phyloP scores from a whole-genome alignment of 2,329 filamentous ascomycete genomes.

The Xylogone sp. region DNA sequence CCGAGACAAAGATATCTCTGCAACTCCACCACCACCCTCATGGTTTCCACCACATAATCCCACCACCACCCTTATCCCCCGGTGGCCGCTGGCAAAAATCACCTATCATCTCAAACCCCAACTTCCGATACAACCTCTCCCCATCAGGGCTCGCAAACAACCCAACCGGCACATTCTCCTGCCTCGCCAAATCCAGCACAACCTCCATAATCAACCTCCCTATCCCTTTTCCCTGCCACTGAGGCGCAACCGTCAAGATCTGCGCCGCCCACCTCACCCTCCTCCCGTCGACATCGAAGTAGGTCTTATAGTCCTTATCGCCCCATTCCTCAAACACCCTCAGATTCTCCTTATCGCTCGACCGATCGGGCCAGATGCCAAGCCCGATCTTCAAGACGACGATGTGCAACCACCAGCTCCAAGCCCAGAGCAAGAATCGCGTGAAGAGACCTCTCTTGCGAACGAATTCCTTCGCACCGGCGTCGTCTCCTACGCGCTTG shows the following conservation, averaged over 20 bases:
- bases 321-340: conserved; percentile 6
- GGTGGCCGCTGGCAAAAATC: conserved; percentile 11
- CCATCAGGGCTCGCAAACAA: conserved; percentile 17
- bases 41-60: conserved; percentile 19
- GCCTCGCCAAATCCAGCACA: conserved; percentile 13
- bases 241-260: conserved; percentile 15
- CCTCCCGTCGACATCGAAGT: conserved; percentile 15
- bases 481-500: conserved; percentile 16
- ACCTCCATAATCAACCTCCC: conserved; percentile 17
- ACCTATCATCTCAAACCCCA: conserved; percentile 19
- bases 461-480: conserved; percentile 5
- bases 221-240: conserved; percentile 20
- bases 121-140: conserved; percentile 19
- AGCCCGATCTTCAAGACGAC: not conserved
- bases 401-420: conserved; percentile 8
- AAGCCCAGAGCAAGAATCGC: conserved; percentile 1
- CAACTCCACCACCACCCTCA: conserved; percentile 1
- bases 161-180: conserved; percentile 17
- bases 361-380: conserved; percentile 13
- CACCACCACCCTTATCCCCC: conserved; percentile 12
- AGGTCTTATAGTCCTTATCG: conserved; percentile 8
- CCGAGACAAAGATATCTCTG: too few relatives aligned
- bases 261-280: conserved; percentile 17
- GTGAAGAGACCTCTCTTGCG: not conserved
- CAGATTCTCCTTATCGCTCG: conserved; percentile 2